Evolutionary conservation across 495 filamentous ascomycete species (phyloP).

Genomic region (Aspergillus asperescens): DNA sequence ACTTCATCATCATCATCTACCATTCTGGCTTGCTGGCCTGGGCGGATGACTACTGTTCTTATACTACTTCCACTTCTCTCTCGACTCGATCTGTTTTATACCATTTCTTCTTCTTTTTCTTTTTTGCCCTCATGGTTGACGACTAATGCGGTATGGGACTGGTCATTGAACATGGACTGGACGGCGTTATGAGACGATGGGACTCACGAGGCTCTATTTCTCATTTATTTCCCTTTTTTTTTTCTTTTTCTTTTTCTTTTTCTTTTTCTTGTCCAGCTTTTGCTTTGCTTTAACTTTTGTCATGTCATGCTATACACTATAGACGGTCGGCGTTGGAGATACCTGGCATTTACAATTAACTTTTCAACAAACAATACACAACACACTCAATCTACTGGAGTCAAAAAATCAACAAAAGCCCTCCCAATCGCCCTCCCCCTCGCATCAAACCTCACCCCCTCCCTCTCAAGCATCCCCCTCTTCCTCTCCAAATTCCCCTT

Average conservation of each 20-base stretch:
- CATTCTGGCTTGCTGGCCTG: neutral
- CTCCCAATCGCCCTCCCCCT: conserved; percentile 16
- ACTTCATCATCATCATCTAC: neutral
- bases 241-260: neutral
- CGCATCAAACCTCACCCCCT: conserved; percentile 22
- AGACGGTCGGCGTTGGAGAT: conserved; percentile 10
- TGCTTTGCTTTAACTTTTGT: neutral
- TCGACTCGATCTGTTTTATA: conserved; percentile 7
- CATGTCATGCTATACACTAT: conserved; percentile 2
- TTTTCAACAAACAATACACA: conserved; percentile 1
- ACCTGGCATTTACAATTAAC: neutral
- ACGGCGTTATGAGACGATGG: conserved; percentile 10
- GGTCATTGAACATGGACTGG: neutral
- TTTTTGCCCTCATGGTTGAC: conserved; percentile 3
- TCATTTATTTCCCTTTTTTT: neutral
- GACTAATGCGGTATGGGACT: conserved; percentile 7
- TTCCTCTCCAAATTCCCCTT: conserved; percentile 17
- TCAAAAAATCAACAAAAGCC: conserved; percentile 24
- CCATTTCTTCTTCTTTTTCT: conserved; percentile 3
- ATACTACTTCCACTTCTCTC: neutral
- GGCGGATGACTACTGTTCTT: neutral
- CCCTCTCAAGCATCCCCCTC: conserved; percentile 19
- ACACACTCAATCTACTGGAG: too few species aligned
- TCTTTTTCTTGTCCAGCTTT: neutral
- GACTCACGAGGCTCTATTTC: neutral